These are phyloP conservation scores for Mucor plumbeus DNA, from an alignment of 371 early-diverging fungal species.

Conservation along the genomic window DNA sequence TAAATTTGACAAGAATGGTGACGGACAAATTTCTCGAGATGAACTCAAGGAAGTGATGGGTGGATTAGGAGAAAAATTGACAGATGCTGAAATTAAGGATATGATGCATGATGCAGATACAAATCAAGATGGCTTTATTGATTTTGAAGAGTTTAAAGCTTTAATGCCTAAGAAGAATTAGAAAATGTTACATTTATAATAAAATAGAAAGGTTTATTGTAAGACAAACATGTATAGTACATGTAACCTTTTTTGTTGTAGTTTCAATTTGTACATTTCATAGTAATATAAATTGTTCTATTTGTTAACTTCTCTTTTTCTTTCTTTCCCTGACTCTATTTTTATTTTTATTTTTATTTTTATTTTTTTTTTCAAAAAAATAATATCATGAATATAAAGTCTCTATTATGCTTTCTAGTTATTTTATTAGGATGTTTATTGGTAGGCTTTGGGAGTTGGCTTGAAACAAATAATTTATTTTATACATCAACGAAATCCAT, in stretches of 20 bases:
- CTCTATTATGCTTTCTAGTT: conserved; percentile 8
- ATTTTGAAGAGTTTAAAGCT: conserved; percentile 63
- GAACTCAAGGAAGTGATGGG: conserved; percentile 75
- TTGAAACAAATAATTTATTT: conserved; percentile 20
- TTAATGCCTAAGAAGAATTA: conserved; percentile 51
- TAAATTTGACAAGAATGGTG: conserved; percentile 77
- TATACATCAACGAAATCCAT: not conserved
- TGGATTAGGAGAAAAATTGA: conserved; percentile 73
- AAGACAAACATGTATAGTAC: conserved; percentile 9
- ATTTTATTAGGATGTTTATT: conserved; percentile 13
- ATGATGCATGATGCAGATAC: conserved; percentile 86
- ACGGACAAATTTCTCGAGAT: conserved; percentile 70
- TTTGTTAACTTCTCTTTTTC: not conserved
- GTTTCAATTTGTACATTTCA: not conserved
- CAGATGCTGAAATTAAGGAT: conserved; percentile 76
- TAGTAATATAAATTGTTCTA: not conserved
- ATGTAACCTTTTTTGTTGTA: conserved; percentile 9
- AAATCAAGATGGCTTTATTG: conserved; percentile 72
- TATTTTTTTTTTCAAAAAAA: too few relatives aligned
- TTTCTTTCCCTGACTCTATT: not conserved
- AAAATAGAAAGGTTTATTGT: not conserved
- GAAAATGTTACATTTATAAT: conserved; percentile 3
- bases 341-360: not conserved
- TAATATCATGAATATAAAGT: not conserved
- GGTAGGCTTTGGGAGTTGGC: conserved; percentile 19